These are phyloP conservation scores for Meyerozyma guilliermondii DNA, from an alignment of 1,139 yeast species.

Conservation along the genomic window DNA sequence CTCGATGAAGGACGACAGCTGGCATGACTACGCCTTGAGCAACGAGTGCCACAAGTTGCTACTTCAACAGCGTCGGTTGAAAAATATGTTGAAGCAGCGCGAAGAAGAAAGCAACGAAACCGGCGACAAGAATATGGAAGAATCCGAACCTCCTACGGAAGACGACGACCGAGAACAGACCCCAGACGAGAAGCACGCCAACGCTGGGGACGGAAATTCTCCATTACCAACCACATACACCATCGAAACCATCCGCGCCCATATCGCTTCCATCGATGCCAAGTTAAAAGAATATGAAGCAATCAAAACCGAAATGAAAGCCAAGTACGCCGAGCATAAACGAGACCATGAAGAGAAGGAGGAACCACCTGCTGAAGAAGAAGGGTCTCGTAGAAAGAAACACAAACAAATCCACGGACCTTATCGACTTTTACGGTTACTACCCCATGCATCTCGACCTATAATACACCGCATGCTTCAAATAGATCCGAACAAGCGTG, in stretches of 20 bases:
- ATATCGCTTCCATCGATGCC: constrained; percentile 29
- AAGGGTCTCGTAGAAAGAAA: constrained; percentile 20
- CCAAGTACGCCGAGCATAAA: constrained; percentile 21
- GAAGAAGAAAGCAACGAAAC: constrained; percentile 5
- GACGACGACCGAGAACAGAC: constrained; percentile 5
- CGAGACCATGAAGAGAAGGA: constrained; percentile 6
- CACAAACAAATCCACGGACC: constrained; percentile 68
- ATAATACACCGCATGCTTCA: constrained; percentile 70
- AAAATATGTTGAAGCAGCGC: constrained; percentile 37
- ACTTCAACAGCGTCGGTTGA: constrained; percentile 41
- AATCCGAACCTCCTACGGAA: constrained; percentile 1
- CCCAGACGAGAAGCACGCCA: not conserved
- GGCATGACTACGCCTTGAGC: constrained; percentile 49
- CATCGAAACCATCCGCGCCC: constrained; percentile 4
- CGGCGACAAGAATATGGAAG: constrained; percentile 1
- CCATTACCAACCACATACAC: not conserved
- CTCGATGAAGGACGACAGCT: constrained; percentile 52
- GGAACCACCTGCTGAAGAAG: constrained; percentile 8
- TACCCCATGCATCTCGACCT: constrained; percentile 84
- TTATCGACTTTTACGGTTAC: constrained; percentile 75
- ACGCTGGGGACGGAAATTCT: not conserved
- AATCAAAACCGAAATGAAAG: constrained; percentile 32
- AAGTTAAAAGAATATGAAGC: constrained; percentile 36
- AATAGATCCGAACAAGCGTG: constrained; percentile 63
- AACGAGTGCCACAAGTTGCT: constrained; percentile 46